Evolutionary conservation across 1,284 basidiomycete genomes (phyloP).

Genomic region (Tausonia pullulans): DNA sequence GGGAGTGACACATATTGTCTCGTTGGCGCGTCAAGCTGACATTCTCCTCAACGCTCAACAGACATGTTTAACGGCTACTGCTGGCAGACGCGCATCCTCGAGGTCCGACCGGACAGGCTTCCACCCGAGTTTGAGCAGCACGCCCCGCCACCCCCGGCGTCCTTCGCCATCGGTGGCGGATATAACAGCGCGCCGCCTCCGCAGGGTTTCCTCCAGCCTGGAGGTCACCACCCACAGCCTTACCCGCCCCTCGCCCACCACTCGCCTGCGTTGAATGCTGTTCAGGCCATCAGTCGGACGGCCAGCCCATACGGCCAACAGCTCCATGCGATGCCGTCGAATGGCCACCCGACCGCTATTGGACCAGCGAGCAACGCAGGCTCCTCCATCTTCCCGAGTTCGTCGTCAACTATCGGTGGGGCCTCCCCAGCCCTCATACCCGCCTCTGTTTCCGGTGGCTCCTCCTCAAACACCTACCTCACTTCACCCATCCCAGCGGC

Average conservation of each 20-base stretch:
- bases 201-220: background rate
- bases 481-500: too few relatives aligned
- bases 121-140: slow-evolving; percentile 42
- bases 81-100: slow-evolving; percentile 82
- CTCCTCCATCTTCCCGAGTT: too few relatives aligned
- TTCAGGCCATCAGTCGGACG: background rate
- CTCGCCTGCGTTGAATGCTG: background rate
- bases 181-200: background rate
- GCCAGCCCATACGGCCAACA: background rate
- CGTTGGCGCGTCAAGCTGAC: background rate
- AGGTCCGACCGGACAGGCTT: slow-evolving; percentile 74
- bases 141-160: background rate
- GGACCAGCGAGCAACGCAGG: too few relatives aligned
- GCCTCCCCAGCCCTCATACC: too few relatives aligned
- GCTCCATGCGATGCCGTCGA: slow-evolving; percentile 1
- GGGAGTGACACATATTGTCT: background rate
- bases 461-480: too few relatives aligned
- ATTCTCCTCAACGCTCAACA: slow-evolving; percentile 10
- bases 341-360: slow-evolving; percentile 5
- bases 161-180: slow-evolving; percentile 17
- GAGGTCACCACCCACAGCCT: background rate
- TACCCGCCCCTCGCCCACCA: slow-evolving; percentile 1
- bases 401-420: too few relatives aligned
- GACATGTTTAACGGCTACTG: slow-evolving; percentile 83
- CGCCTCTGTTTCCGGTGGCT: too few relatives aligned